Conservation (phyloP, 768 basidiomycete species). For the Mycena haematopus region DNA sequence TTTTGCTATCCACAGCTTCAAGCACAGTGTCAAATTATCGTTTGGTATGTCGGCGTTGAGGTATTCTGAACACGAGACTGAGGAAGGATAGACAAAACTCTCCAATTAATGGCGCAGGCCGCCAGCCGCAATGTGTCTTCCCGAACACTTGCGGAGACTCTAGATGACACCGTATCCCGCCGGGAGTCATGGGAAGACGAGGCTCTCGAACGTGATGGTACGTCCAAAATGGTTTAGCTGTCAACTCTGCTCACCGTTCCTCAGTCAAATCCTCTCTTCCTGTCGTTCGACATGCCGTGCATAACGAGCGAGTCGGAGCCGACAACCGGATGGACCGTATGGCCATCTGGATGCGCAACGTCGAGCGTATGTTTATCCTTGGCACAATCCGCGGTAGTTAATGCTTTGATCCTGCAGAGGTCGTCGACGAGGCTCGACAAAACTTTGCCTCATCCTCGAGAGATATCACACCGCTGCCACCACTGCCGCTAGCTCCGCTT, state of each 20-base stretch:
- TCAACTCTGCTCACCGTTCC: slow-evolving; percentile 5
- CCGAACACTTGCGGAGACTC: slow-evolving; percentile 47
- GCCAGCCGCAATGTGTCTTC: slow-evolving; percentile 52
- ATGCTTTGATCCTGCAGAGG: slow-evolving; percentile 53
- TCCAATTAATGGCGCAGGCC: slow-evolving; percentile 57
- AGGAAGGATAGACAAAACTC: slow-evolving; percentile 60
- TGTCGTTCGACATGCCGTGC: slow-evolving; percentile 57
- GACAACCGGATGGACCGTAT: slow-evolving; percentile 70
- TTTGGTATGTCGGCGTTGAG: slow-evolving; percentile 54
- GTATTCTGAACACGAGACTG: background rate
- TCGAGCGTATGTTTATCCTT: slow-evolving; percentile 68
- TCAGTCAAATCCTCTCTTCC: slow-evolving; percentile 61
- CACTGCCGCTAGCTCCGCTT: slow-evolving; percentile 67
- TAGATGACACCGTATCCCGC: slow-evolving; percentile 35
- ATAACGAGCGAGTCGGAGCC: slow-evolving; percentile 57
- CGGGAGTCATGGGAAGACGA: slow-evolving; percentile 60
- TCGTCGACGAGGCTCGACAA: slow-evolving; percentile 81
- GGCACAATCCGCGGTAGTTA: slow-evolving; percentile 10
- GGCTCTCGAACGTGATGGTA: slow-evolving; percentile 51
- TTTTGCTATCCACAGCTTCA: slow-evolving; percentile 56
- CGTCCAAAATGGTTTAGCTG: slow-evolving; percentile 1
- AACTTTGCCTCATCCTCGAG: slow-evolving; percentile 68
- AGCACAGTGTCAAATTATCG: slow-evolving; percentile 75
- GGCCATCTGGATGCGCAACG: slow-evolving; percentile 82
- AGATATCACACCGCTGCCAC: slow-evolving; percentile 54